Evolutionary conservation across 257 asterid species (phyloP), one percentile per base, ranked within the genome.

Genomic region (Galeopsis tetrahit): DNA sequence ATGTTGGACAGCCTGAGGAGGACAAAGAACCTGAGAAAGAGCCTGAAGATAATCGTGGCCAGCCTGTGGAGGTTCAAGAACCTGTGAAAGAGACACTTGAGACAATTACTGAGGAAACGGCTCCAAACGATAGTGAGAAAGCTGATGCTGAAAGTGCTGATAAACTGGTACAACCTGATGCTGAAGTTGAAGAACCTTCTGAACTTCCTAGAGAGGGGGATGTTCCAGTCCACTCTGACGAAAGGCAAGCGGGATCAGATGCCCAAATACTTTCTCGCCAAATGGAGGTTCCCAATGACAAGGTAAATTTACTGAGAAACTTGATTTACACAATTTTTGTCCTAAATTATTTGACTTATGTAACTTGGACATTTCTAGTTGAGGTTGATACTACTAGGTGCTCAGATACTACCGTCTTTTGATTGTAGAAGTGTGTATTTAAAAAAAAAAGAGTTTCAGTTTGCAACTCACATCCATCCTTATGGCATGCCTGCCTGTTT

Each of bases 281-380:
- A 84, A 91, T 94, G 82, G 98, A 88, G 75, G 99, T 94, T 69
- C 95, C 99, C 2, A 94, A 86, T 81, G 93, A 87, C 73, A 94
- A 88, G 97, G 99, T 94, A 66, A 72, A 35, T 48, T 38, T 44
- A 34, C 53, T 2, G 39, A 34, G 59, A 35, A 10, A 43, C 46
- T 71, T 63, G 59, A 7, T 71, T 9, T 59, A 6, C 40, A 5
- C 40, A 49, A 5, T 9, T 15, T 70, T 55, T 28, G 68, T 53
- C 61, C 39, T 58, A 15, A 15, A 66, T 49, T 67, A 21, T 9
- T n/a, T 9, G 9, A 49, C 38, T n/a, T 51, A 11, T 53, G 4
- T 59, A 6, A 0, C 15, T 10, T 49, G 5, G 17, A 44, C 21
- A 34, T 28, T 32, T 53, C 15, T 49, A 46, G 39, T 68, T 10